Conservation (phyloP, 1,284 basidiomycete species). For the Fomitopsis pinicola region DNA sequence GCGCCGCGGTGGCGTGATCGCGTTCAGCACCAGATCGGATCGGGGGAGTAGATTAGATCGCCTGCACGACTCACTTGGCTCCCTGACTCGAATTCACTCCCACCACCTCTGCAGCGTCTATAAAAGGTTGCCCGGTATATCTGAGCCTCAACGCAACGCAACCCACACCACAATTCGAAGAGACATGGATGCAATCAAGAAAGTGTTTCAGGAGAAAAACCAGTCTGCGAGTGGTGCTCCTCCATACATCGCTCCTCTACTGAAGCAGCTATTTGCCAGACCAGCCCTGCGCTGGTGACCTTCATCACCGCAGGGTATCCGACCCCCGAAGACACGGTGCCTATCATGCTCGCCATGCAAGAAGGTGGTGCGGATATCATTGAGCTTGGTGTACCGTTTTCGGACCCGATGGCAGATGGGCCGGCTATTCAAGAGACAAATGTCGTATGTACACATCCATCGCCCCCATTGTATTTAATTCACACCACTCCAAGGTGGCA, state of each 20-base stretch:
- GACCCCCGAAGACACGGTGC: conserved; percentile 74
- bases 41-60: conserved; percentile 8
- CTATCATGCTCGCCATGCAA: conserved; percentile 88
- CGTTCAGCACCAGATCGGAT: conserved; percentile 1
- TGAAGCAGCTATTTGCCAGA: conserved; percentile 35
- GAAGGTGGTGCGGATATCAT: conserved; percentile 93
- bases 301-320: conserved; percentile 94
- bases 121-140: conserved; percentile 2
- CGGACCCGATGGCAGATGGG: conserved; percentile 95
- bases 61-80: not conserved
- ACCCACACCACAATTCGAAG: conserved; percentile 3
- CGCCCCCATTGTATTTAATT: conserved; percentile 3
- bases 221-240: conserved; percentile 43
- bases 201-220: conserved; percentile 72
- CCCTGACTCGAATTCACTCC: not conserved
- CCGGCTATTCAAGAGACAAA: conserved; percentile 91
- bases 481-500: conserved; percentile 55
- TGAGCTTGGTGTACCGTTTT: conserved; percentile 95
- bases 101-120: conserved; percentile 5
- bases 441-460: conserved; percentile 54
- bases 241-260: not conserved
- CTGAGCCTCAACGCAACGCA: conserved; percentile 2
- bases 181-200: conserved; percentile 73
- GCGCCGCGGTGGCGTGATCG: not conserved
- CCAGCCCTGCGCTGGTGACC: conserved; percentile 73